A percentile compares a stretch with the other conserved stretches of the same genome.
phyloP scores from a whole-genome alignment of 257 asterid species.

The Echium plantagineum region DNA sequence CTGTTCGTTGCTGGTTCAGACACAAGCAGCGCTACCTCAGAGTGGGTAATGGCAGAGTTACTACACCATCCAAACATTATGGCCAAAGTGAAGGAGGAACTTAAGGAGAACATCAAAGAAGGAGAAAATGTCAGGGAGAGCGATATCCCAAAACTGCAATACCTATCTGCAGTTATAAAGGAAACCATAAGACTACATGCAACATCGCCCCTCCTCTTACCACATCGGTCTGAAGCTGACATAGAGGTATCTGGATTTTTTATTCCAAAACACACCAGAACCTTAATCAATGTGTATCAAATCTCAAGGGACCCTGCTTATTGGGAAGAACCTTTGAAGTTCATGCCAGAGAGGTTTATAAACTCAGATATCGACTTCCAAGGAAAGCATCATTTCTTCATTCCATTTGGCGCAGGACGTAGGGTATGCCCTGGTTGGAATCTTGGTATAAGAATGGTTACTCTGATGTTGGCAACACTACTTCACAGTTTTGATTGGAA shows the following conservation, averaged over 20 bases:
- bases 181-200: constrained; percentile 29
- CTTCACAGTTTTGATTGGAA: constrained; percentile 1
- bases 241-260: constrained; percentile 15
- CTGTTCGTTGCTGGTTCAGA: neutral
- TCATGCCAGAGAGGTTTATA: constrained; percentile 25
- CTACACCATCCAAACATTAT: neutral
- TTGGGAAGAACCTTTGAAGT: constrained; percentile 19
- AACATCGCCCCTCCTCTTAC: constrained; percentile 18
- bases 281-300: constrained; percentile 19
- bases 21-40: neutral
- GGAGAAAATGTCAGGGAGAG: constrained; percentile 8
- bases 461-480: neutral
- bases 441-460: constrained; percentile 1
- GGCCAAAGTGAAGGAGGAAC: neutral
- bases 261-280: constrained; percentile 21
- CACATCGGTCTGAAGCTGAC: constrained; percentile 19
- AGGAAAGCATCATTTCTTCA: constrained; percentile 14
- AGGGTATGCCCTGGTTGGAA: constrained; percentile 3
- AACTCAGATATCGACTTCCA: constrained; percentile 14
- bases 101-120: neutral
- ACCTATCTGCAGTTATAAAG: constrained; percentile 21
- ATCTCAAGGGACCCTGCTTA: constrained; percentile 16
- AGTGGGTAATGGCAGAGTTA: neutral
- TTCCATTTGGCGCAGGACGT: constrained; percentile 12
- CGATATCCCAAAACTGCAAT: constrained; percentile 16